Base-by-base conservation (phyloP, 345 rosid species). In the Clausena lansium region DNA sequence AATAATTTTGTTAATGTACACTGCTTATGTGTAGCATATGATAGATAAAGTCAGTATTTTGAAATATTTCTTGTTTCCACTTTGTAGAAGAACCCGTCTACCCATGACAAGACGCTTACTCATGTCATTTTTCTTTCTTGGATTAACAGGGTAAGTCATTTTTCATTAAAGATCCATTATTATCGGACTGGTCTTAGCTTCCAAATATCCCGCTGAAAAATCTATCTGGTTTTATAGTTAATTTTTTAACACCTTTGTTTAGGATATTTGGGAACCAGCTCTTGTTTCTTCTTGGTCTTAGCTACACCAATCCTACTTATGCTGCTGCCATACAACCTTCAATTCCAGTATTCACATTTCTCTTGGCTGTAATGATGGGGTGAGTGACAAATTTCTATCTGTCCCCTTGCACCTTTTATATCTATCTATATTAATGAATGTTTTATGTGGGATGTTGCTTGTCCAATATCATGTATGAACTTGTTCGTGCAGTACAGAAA, bases 211-310 rank as follows among this genome's bases (percentile, higher is more conserved):
- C 24, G 33, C 17, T 60, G 32, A 63, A 32, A 9, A 70, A 61
- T 75, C 74, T 72, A 39, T 69, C 38, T 25, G 59, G 61, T 58
- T 71, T 73, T 77, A 62, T 70, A 74, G 77, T 60, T 50, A n/a
- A 59, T 59, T 74, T 73, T 78, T 50, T 67, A 54, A 50, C 38
- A 41, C 32, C 79, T 69, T 80, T 74, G 67, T 64, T 82, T 84
- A 96, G 99, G 93, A 90, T 96, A 76, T 96, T 96, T 82, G 99
- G 98, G 76, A 96, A 96, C 87, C 99, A 96, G 85, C 91, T 96
- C 75, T 77, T 96, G 64, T 96, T 96, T 90, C 97, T 96, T 72
- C 73, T 96, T 76, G 99, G 99, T 86, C 94, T 96, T 77, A 88
- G 90, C 83, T 92, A 93, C 87, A 96, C 98, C 74, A 96, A 90